Conservation (phyloP, 1,284 basidiomycete species). For the Cryptococcus neoformans region DNA sequence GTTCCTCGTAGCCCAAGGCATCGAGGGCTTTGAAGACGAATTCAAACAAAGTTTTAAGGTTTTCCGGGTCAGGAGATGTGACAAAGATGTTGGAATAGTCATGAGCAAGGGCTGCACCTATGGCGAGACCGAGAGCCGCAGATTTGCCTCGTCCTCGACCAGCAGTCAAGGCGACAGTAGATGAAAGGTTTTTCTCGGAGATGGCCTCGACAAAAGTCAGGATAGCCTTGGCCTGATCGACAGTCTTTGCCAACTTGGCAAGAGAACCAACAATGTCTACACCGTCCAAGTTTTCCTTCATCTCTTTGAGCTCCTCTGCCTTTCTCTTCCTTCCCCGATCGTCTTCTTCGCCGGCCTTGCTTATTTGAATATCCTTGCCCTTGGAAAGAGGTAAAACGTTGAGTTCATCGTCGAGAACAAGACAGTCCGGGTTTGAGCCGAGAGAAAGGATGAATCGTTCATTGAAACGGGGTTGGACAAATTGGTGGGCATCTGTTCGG, state of each 20-base stretch:
- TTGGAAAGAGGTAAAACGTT: conserved; percentile 97
- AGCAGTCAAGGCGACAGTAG: conserved; percentile 93
- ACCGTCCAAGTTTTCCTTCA: conserved; percentile 76
- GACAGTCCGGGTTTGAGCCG: conserved; percentile 83
- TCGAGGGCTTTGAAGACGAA: conserved; percentile 98
- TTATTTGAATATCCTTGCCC: conserved; percentile 78
- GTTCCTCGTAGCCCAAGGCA: conserved; percentile 92
- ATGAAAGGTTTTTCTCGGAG: conserved; percentile 85
- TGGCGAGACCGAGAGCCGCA: conserved; percentile 88
- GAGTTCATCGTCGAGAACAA: conserved; percentile 95
- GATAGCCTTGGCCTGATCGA: conserved; percentile 87
- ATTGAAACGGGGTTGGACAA: conserved; percentile 93
- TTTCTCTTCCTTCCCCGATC: conserved; percentile 44
- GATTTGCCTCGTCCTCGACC: conserved; percentile 95
- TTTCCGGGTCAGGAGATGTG: conserved; percentile 96
- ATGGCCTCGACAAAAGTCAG: conserved; percentile 92
- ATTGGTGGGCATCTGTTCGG: conserved; percentile 83
- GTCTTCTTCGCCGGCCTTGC: conserved; percentile 43
- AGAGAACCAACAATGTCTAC: conserved; percentile 88
- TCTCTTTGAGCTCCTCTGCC: conserved; percentile 66
- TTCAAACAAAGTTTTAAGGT: conserved; percentile 96
- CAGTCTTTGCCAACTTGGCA: conserved; percentile 85
- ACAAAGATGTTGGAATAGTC: conserved; percentile 99
- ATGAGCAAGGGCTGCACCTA: conserved; percentile 88
- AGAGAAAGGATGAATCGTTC: conserved; percentile 96